phyloP scores from a whole-genome alignment of 1,284 basidiomycete genomes.

The Leccinum variabile region DNA sequence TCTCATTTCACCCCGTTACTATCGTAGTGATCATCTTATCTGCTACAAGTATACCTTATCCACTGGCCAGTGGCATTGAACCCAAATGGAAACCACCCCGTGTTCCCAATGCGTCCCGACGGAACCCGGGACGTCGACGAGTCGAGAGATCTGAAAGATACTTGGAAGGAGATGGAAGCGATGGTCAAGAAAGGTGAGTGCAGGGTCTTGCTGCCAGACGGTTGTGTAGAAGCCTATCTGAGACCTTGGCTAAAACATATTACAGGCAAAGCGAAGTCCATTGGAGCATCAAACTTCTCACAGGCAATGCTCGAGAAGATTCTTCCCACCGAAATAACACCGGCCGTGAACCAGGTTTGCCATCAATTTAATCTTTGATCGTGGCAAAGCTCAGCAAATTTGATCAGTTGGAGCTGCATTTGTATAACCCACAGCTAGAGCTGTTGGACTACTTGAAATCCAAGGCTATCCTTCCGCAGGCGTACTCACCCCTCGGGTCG shows the following conservation, averaged over 20 bases:
- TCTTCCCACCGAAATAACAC: constrained; percentile 53
- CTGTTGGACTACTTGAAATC: constrained; percentile 66
- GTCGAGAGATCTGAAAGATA: constrained; percentile 66
- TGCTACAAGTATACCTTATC: constrained; percentile 59
- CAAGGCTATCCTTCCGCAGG: constrained; percentile 73
- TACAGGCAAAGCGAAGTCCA: constrained; percentile 68
- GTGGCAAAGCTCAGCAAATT: constrained; percentile 13
- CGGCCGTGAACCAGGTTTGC: constrained; percentile 64
- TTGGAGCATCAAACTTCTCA: constrained; percentile 76
- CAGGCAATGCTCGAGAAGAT: constrained; percentile 63
- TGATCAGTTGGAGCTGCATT: constrained; percentile 67
- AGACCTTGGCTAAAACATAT: constrained; percentile 20
- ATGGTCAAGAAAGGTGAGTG: constrained; percentile 58
- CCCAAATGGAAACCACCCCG: constrained; percentile 70
- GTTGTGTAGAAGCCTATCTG: neutral
- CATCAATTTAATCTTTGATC: neutral
- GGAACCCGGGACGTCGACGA: constrained; percentile 69
- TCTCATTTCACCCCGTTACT: neutral
- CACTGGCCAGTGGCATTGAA: constrained; percentile 85
- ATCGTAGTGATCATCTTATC: neutral
- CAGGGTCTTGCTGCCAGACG: neutral
- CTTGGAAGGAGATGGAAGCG: constrained; percentile 84
- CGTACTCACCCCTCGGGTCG: constrained; percentile 85
- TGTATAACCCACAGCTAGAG: constrained; percentile 76
- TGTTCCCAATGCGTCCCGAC: constrained; percentile 66